Percentiles rank a stretch among this genome's conserved stretches.
phyloP scores from a whole-genome alignment of 1,284 basidiomycete genomes.

The Sporisorium iseilematis-ciliati region DNA sequence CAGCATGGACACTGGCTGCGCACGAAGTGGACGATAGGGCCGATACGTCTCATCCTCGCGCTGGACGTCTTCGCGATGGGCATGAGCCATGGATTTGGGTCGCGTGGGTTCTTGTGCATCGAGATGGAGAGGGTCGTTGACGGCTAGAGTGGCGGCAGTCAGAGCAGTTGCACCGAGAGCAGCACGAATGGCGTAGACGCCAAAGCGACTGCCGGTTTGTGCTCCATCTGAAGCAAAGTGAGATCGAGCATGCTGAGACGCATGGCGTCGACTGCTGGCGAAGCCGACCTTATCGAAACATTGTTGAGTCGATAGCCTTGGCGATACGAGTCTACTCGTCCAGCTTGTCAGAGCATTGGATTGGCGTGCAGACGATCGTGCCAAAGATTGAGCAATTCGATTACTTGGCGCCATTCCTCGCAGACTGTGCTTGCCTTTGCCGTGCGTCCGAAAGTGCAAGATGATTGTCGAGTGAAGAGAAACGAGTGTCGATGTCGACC shows the following conservation, averaged over 20 bases:
- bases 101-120: slow-evolving; percentile 20
- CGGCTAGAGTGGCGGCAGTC: slow-evolving; percentile 17
- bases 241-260: slow-evolving; percentile 8
- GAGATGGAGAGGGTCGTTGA: slow-evolving; percentile 37
- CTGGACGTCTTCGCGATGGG: slow-evolving; percentile 35
- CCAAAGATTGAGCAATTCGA: slow-evolving; percentile 21
- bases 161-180: slow-evolving; percentile 34
- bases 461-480: not conserved
- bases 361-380: slow-evolving; percentile 20
- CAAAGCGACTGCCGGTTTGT: slow-evolving; percentile 1
- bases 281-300: not conserved
- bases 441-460: not conserved
- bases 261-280: slow-evolving; percentile 13
- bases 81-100: slow-evolving; percentile 25
- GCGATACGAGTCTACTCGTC: slow-evolving; percentile 20
- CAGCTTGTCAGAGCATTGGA: slow-evolving; percentile 9
- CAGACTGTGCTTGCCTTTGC: not conserved
- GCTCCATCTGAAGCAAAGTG: not conserved
- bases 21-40: slow-evolving; percentile 38
- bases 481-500: not conserved
- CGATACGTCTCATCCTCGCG: slow-evolving; percentile 39
- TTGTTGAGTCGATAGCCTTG: not conserved
- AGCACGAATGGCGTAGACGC: slow-evolving; percentile 20
- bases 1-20: slow-evolving; percentile 70
- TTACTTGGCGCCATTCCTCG: slow-evolving; percentile 28